A percentile compares a stretch with the other conserved stretches of the same genome.
These are phyloP conservation scores for Zelonia costaricensis DNA, from an alignment of 208 protist species.

Conservation along the genomic window DNA sequence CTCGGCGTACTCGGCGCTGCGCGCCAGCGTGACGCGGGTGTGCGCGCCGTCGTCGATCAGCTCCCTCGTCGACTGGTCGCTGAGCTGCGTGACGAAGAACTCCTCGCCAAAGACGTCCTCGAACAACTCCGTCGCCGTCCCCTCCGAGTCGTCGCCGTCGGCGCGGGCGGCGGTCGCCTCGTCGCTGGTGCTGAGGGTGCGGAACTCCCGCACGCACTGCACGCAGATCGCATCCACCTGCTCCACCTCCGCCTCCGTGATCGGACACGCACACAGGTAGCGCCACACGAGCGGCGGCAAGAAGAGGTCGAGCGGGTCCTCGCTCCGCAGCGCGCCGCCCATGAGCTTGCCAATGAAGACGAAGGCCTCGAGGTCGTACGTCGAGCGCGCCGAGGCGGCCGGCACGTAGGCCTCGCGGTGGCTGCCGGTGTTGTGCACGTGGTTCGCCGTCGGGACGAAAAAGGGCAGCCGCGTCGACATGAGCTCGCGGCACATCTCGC, in stretches of 20 bases:
- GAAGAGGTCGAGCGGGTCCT: conserved; percentile 90
- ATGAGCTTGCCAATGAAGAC: conserved; percentile 95
- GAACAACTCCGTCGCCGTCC: conserved; percentile 57
- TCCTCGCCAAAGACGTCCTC: conserved; percentile 85
- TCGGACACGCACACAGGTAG: conserved; percentile 61
- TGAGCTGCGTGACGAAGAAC: conserved; percentile 82
- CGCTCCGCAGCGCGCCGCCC: conserved; percentile 92
- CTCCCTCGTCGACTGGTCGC: conserved; percentile 76
- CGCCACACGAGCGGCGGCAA: conserved; percentile 94
- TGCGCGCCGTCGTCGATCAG: conserved; percentile 65
- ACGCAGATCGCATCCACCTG: conserved; percentile 83
- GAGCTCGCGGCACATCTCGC: conserved; percentile 92
- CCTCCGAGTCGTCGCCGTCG: conserved; percentile 6
- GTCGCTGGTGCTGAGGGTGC: conserved; percentile 33
- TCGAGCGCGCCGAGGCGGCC: conserved; percentile 58
- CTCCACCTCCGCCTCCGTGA: conserved; percentile 72
- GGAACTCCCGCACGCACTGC: conserved; percentile 88
- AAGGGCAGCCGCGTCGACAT: conserved; percentile 81
- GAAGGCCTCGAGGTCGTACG: conserved; percentile 71
- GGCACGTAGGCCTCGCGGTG: conserved; percentile 90
- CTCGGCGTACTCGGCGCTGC: conserved; percentile 78
- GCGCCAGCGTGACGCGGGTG: conserved; percentile 72
- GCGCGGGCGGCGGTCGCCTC: not conserved
- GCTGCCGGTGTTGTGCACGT: conserved; percentile 81
- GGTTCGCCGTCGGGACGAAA: conserved; percentile 92